Base-by-base conservation (phyloP, 2,329 filamentous ascomycete species). In the Fusarium coicis region DNA sequence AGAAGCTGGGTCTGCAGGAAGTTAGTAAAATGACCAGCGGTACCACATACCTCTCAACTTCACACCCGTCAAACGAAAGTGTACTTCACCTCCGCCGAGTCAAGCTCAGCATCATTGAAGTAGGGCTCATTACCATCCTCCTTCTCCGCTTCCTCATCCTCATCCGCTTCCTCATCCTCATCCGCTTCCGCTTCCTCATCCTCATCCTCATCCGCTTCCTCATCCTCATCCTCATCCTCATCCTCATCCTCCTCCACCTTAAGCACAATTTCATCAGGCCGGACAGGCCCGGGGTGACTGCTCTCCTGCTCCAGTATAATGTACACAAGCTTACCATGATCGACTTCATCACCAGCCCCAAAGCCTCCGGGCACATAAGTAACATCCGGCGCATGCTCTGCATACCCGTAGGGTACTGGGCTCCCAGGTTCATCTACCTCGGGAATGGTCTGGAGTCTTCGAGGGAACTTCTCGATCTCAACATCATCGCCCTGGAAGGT, bases 191-290 rank as follows among this genome's bases (percentile, higher is more conserved):
- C n/a, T n/a, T 21, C 7, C 11, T 3, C 10, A 12, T 26, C 50
- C 11, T 39, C 34, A 26, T 30, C 30, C 5, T n/a, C 34, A 23
- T 28, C 7, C 10, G 39, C 34, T 7, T 18, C 34, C 32, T 37
- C 7, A 0, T 5, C 12, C 23, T 37, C 7, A 2, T 28, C 23
- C 7, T n/a, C n/a, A n/a, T 21, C 7, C 11, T 3, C 10, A 12
- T 26, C 50, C 11, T 39, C 34, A 26, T 30, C 30, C 5, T n/a
- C 34, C 34, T 28, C 7, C 10, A 4, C 18, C 26, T 4, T 2
- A 8, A 23, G 12, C 7, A 23, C 12, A 21, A 23, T 23, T 52
- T 26, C 12, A 26, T 7, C n/a, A 23, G 32, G 36, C 36, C 5
- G 19, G 36, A 19, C 18, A 19, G 49, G 36, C 36, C 36, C 19